These are phyloP conservation scores for Puccinia horiana DNA, from an alignment of 1,284 basidiomycete species.

Conservation along the genomic window DNA sequence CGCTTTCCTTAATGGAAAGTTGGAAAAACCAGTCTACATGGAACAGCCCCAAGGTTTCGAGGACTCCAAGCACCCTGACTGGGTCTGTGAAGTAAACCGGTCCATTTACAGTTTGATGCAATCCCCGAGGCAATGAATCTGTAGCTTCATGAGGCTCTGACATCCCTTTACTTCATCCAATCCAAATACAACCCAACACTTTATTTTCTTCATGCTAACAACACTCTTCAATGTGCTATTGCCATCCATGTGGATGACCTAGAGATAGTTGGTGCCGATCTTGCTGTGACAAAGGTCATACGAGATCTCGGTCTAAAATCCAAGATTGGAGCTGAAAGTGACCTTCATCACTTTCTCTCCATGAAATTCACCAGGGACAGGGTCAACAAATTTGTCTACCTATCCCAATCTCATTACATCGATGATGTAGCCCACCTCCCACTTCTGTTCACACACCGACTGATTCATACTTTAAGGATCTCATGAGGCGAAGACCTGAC, in stretches of 20 bases:
- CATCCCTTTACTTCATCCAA: not conserved
- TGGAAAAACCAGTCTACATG: not conserved
- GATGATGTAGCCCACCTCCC: too few species aligned
- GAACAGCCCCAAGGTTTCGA: not conserved
- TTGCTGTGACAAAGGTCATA: not conserved
- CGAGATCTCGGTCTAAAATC: too few species aligned
- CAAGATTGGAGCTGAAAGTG: too few species aligned
- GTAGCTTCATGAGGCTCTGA: not conserved
- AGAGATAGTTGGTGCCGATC: not conserved
- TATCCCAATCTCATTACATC: too few species aligned
- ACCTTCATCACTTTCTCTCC: too few species aligned
- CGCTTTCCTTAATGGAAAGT: not conserved
- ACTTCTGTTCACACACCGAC: too few species aligned
- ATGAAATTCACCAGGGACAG: too few species aligned
- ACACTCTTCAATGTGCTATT: not conserved
- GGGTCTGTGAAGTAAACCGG: not conserved
- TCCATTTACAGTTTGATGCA: slow-evolving; percentile 11
- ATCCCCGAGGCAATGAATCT: not conserved
- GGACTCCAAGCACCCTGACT: not conserved
- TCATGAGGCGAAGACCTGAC: too few species aligned
- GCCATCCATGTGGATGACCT: slow-evolving; percentile 8
- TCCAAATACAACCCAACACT: not conserved
- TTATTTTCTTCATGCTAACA: not conserved
- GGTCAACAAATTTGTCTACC: too few species aligned
- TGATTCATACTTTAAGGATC: too few species aligned